Evolutionary conservation across 352 stramenopile genomes (phyloP).

Genomic region (Phytopythium boreale): DNA sequence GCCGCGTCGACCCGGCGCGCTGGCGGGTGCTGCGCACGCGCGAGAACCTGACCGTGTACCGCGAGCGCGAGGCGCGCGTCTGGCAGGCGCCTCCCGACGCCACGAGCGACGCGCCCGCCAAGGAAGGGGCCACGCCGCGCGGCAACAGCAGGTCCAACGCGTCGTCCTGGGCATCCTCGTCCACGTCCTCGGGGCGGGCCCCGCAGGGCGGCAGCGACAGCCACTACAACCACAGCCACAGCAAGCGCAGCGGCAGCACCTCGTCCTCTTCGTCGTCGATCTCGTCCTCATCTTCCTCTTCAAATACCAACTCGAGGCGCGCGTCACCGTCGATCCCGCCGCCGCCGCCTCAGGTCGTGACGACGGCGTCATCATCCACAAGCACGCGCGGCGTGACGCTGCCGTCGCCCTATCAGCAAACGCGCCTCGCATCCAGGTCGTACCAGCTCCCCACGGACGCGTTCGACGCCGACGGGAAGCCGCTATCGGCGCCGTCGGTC

Average conservation of each 20-base stretch:
- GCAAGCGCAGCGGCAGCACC: constrained; percentile 5
- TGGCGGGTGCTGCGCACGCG: constrained; percentile 33
- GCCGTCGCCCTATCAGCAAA: neutral
- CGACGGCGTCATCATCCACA: neutral
- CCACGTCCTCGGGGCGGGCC: neutral
- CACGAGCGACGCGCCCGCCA: neutral
- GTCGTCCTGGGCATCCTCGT: neutral
- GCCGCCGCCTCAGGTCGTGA: constrained; percentile 2
- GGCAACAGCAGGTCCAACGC: constrained; percentile 2
- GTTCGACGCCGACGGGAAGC: neutral
- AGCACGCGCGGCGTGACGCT: neutral
- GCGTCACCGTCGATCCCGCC: constrained; percentile 12
- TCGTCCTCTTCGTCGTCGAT: constrained; percentile 3
- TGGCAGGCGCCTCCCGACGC: neutral
- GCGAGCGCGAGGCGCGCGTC: constrained; percentile 15
- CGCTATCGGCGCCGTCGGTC: neutral
- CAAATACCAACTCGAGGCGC: neutral
- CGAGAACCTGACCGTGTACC: constrained; percentile 29
- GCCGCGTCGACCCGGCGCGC: constrained; percentile 26
- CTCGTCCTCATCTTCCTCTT: neutral
- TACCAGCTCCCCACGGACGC: constrained; percentile 1
- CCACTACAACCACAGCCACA: neutral
- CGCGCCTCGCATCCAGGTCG: neutral
- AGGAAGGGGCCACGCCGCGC: neutral
- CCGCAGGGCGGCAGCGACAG: constrained; percentile 1